A percentile compares a stretch with the other conserved stretches of the same genome.
phyloP scores from a whole-genome alignment of 2,329 filamentous ascomycete genomes.

The Arthrobotrys megalospora region DNA sequence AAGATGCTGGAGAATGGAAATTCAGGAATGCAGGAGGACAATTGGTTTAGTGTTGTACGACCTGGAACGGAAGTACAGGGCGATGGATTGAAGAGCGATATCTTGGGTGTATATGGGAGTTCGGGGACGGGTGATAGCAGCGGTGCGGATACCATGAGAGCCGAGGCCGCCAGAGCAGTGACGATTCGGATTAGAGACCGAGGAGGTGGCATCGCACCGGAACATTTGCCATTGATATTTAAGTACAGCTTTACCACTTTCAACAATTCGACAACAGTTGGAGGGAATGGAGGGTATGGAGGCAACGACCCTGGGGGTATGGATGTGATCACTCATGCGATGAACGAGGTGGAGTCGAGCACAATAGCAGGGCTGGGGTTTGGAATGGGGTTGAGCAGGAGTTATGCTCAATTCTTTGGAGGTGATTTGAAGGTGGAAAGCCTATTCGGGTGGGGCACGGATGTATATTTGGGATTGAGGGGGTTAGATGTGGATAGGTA shows the following conservation, averaged over 20 bases:
- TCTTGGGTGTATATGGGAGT: slow-evolving; percentile 28
- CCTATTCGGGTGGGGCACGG: slow-evolving; percentile 89
- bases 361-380: slow-evolving; percentile 95
- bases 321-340: slow-evolving; percentile 82
- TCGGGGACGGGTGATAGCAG: slow-evolving; percentile 10
- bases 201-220: slow-evolving; percentile 91
- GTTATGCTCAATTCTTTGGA: slow-evolving; percentile 98
- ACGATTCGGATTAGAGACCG: slow-evolving; percentile 95
- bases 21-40: slow-evolving; percentile 15
- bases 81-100: slow-evolving; percentile 44
- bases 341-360: slow-evolving; percentile 79
- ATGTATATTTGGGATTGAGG: slow-evolving; percentile 78
- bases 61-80: slow-evolving; percentile 57
- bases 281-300: slow-evolving; percentile 54
- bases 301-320: slow-evolving; percentile 70
- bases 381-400: slow-evolving; percentile 87
- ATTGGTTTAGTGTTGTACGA: slow-evolving; percentile 62
- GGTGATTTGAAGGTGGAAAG: slow-evolving; percentile 96
- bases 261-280: slow-evolving; percentile 61
- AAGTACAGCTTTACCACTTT: slow-evolving; percentile 98
- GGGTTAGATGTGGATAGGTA: slow-evolving; percentile 70
- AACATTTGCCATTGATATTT: slow-evolving; percentile 90
- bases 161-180: slow-evolving; percentile 73
- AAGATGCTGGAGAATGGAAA: slow-evolving; percentile 46
- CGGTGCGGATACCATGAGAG: slow-evolving; percentile 44